phyloP scores from a whole-genome alignment of 129 eudicot species.

The Flaveria linearis region DNA sequence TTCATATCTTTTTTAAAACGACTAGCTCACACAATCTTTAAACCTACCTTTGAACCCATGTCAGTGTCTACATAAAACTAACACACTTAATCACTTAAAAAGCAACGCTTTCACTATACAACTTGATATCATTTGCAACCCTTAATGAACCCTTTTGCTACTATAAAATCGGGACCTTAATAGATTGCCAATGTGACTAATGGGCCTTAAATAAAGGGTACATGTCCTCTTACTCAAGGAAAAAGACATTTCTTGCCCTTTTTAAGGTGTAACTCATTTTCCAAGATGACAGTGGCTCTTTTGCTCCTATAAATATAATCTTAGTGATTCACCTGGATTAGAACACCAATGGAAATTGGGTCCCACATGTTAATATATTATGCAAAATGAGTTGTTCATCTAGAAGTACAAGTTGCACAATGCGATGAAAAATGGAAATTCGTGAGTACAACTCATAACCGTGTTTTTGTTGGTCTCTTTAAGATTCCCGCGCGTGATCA shows the following conservation, averaged over 20 bases:
- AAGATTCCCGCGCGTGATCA: slow-evolving; percentile 45
- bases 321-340: slow-evolving; percentile 33
- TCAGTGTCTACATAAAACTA: too few species aligned
- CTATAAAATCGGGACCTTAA: slow-evolving; percentile 3
- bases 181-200: slow-evolving; percentile 26
- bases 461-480: slow-evolving; percentile 32
- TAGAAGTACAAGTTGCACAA: slow-evolving; percentile 19
- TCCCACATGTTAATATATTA: slow-evolving; percentile 9
- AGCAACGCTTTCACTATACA: too few species aligned
- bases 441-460: slow-evolving; percentile 41
- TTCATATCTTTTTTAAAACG: background rate
- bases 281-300: slow-evolving; percentile 33
- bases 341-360: slow-evolving; percentile 7
- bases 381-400: slow-evolving; percentile 14
- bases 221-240: background rate
- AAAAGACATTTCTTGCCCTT: slow-evolving; percentile 28
- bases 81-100: too few species aligned
- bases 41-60: too few species aligned
- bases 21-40: too few species aligned
- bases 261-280: slow-evolving; percentile 29
- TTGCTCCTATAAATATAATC: slow-evolving; percentile 22
- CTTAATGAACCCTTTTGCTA: slow-evolving; percentile 21
- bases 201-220: slow-evolving; percentile 29
- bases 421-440: slow-evolving; percentile 6
- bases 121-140: too few species aligned